Evolutionary conservation across 2,329 filamentous ascomycete genomes (phyloP), one percentile per base, ranked within the genome.

Genomic region (Hypoxylon sp.): DNA sequence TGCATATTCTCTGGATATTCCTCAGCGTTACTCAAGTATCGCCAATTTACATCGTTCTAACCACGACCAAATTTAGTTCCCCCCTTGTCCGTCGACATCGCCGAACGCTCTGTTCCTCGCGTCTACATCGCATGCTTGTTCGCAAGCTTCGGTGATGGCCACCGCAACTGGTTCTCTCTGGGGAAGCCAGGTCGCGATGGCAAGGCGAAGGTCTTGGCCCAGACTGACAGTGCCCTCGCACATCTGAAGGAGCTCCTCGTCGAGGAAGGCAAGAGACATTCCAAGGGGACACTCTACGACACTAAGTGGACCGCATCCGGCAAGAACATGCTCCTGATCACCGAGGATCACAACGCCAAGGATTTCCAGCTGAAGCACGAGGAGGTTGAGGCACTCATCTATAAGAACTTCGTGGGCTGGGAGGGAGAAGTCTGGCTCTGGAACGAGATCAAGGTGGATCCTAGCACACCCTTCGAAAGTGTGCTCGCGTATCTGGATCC

Each of bases 51-150:
- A 33, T 42, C 6, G 31, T 52, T n/a, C 46, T 57, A n/a, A 63
- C 48, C 51, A 35, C 14, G 3, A 35, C 13, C 10, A 5, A 1
- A 24, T 33, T 26, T 48, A 63, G 64, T 59, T 29, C 31, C 24
- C 2, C 42, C 54, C 2, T 13, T 44, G 14, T 26, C 17, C 17
- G 10, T 0, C 10, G 47, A 59, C 24, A 1, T 17, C 31, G 2
- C 4, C 3, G 13, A 3, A 1, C 14, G 22, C 3, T 11, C 5
- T 14, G 6, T 39, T n/a, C 58, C 33, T 24, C 26, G 5, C 11
- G 22, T 44, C 14, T 59, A 46, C 50, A 33, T 67, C 22, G 54
- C 54, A 3, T 63, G 48, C 35, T 6, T 67, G 17, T 63, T 67
- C 37, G 44, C 8, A 8, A 55, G 59, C 39, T 42, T 31, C n/a